Conservation (phyloP, 2,329 filamentous ascomycete species). For the Fusarium temperatum region DNA sequence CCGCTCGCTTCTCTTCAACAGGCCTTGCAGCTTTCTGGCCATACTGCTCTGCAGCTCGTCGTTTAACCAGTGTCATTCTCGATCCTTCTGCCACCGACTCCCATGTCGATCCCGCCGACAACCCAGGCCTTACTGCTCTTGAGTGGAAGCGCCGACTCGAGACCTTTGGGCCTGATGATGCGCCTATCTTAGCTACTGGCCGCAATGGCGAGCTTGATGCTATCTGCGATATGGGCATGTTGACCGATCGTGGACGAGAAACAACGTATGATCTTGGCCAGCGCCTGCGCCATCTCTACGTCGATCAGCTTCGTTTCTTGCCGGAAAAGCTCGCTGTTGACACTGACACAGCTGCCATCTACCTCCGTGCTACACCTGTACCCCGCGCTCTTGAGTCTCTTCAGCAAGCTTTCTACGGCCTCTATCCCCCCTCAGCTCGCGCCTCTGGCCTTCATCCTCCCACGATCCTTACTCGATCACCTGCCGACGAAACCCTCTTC, state of each 20-base stretch:
- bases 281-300: constrained; percentile 75
- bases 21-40: constrained; percentile 81
- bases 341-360: constrained; percentile 68
- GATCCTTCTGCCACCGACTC: constrained; percentile 50
- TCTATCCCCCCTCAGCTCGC: constrained; percentile 70
- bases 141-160: constrained; percentile 81
- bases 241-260: constrained; percentile 78
- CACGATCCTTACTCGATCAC: constrained; percentile 71
- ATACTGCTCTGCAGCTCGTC: constrained; percentile 82
- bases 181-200: constrained; percentile 75
- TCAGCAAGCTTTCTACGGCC: constrained; percentile 77
- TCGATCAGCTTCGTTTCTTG: constrained; percentile 78
- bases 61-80: constrained; percentile 67
- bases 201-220: constrained; percentile 76
- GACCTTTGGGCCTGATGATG: constrained; percentile 76
- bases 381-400: constrained; percentile 80
- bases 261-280: constrained; percentile 75
- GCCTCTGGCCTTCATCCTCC: constrained; percentile 63
- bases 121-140: constrained; percentile 53
- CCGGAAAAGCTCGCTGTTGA: constrained; percentile 64
- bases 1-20: constrained; percentile 84
- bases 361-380: constrained; percentile 78
- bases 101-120: constrained; percentile 36
- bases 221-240: constrained; percentile 81
- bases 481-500: constrained; percentile 79